A percentile compares a stretch with the other conserved stretches of the same genome.
Evolutionary conservation across 2,329 filamentous ascomycete species (phyloP).

Genomic region (Colletotrichum aenigma): DNA sequence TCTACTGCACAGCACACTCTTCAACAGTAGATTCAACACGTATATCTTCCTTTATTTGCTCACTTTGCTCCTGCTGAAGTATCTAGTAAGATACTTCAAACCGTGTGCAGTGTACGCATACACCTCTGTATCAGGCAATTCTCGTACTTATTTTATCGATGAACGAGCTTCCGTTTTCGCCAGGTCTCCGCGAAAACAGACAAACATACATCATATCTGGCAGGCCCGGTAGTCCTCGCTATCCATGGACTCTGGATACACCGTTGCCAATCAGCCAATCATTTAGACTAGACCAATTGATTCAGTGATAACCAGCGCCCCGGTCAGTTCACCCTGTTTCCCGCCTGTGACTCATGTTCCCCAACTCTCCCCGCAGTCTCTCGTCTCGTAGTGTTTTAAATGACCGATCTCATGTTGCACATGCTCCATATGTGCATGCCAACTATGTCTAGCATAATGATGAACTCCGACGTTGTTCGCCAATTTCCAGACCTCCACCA

Average conservation of each 20-base stretch:
- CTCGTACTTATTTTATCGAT: not conserved
- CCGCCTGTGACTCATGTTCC: not conserved
- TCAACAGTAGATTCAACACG: not conserved
- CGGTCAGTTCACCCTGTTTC: not conserved
- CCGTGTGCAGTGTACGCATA: no score
- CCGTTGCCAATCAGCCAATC: not conserved
- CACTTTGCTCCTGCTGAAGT: not conserved
- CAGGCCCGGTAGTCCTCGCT: not conserved
- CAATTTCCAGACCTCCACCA: not conserved
- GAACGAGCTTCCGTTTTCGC: not conserved
- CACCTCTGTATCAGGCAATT: not conserved
- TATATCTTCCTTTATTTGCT: not conserved
- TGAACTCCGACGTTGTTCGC: not conserved
- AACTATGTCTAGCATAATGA: not conserved
- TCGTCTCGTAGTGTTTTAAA: not conserved
- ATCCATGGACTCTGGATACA: not conserved
- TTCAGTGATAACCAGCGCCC: not conserved
- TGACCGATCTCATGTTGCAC: not conserved
- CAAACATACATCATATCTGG: not conserved
- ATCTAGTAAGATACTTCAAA: not conserved
- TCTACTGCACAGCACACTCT: not conserved
- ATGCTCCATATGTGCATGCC: not conserved
- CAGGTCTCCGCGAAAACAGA: not conserved
- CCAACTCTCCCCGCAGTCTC: not conserved
- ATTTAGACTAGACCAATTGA: not conserved